Evolutionary conservation across 2,329 filamentous ascomycete genomes (phyloP).

Genomic region (Penicillium sp.): DNA sequence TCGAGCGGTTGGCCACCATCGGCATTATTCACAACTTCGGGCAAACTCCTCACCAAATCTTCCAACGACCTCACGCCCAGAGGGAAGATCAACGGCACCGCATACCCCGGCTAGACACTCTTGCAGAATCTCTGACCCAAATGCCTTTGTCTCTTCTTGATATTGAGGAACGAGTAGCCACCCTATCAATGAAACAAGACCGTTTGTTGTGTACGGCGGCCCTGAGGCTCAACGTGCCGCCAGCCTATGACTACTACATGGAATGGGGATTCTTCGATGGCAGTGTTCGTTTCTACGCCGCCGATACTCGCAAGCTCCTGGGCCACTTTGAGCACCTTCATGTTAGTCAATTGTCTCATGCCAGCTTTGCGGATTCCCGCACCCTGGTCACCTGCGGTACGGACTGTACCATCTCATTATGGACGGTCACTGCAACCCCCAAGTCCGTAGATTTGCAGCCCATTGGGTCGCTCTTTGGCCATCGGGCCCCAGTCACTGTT

Average conservation of each 20-base stretch:
- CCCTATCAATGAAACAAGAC: constrained; percentile 75
- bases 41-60: constrained; percentile 94
- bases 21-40: constrained; percentile 98
- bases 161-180: constrained; percentile 75
- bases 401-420: constrained; percentile 87
- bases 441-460: constrained; percentile 78
- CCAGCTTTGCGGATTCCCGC: constrained; percentile 82
- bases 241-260: constrained; percentile 82
- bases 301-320: constrained; percentile 77
- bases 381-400: constrained; percentile 89
- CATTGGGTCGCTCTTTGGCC: constrained; percentile 81
- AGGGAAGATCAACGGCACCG: constrained; percentile 68
- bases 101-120: constrained; percentile 71
- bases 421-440: constrained; percentile 64
- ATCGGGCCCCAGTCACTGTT: constrained; percentile 77
- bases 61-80: constrained; percentile 74
- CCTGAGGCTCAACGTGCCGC: constrained; percentile 83
- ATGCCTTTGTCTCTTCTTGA: constrained; percentile 76
- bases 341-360: constrained; percentile 80
- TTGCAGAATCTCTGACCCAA: constrained; percentile 72
- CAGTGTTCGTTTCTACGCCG: constrained; percentile 85
- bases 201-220: constrained; percentile 79
- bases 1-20: constrained; percentile 84
- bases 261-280: constrained; percentile 97
- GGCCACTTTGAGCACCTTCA: constrained; percentile 94